Evolutionary conservation across 2,329 filamentous ascomycete species (phyloP).

Genomic region (Diplodia sapinea): DNA sequence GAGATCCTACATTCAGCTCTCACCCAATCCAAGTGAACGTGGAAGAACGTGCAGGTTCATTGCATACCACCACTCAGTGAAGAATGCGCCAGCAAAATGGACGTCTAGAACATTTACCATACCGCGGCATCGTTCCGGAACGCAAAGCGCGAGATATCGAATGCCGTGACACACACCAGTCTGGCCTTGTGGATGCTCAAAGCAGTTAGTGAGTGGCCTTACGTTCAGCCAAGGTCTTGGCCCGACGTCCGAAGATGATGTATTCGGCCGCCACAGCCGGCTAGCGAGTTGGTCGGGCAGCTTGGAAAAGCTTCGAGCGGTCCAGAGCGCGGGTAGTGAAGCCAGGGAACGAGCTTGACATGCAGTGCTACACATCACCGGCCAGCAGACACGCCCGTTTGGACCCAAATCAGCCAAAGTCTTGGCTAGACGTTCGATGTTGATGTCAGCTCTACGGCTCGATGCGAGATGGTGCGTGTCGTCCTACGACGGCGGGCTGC

Average conservation of each 20-base stretch:
- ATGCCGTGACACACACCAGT: slow-evolving; percentile 14
- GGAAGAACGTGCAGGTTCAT: neutral
- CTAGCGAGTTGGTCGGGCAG: neutral
- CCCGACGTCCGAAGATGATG: slow-evolving; percentile 22
- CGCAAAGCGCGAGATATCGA: slow-evolving; percentile 15
- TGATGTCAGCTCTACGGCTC: neutral
- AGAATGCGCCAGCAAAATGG: neutral
- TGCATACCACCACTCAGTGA: neutral
- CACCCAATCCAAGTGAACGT: neutral
- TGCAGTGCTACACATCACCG: slow-evolving; percentile 10
- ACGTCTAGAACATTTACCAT: neutral
- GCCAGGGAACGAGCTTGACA: slow-evolving; percentile 3
- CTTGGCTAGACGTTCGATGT: slow-evolving; percentile 26
- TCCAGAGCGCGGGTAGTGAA: neutral
- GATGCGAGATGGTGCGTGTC: neutral
- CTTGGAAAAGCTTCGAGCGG: neutral
- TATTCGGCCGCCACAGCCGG: neutral
- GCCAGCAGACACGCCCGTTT: neutral
- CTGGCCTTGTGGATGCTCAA: neutral
- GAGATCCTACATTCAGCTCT: neutral
- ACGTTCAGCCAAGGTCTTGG: slow-evolving; percentile 25
- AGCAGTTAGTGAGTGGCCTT: neutral
- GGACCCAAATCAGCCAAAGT: slow-evolving; percentile 24
- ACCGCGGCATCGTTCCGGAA: neutral
- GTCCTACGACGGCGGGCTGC: neutral